Evolutionary conservation across 495 filamentous ascomycete species (phyloP), one percentile per base, ranked within the genome.

Genomic region (Coniosporium apollinis): DNA sequence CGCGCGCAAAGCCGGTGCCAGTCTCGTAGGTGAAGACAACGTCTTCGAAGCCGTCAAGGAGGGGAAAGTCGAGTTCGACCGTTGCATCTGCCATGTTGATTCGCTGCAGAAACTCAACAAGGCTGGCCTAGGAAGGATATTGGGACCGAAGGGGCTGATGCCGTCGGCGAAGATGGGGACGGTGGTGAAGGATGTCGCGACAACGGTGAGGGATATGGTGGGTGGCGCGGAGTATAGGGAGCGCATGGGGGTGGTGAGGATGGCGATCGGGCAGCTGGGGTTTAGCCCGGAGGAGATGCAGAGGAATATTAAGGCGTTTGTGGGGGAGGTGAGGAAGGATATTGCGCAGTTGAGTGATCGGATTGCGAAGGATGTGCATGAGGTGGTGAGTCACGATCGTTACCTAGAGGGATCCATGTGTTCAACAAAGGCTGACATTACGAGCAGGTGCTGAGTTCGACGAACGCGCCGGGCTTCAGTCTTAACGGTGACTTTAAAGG

Each of bases 91-190:
- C 54, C 87, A 96, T 50, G 66, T 65, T 16, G 79, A 87, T 39
- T 81, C 73, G 49, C 59, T 83, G 44, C 56, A 60, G 15, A 69
- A 71, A 18, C 60, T 94, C 43, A 79, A 78, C 53, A 83, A 84
- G 59, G 77, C 81, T 19, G 67, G 62, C 2, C 51, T 97, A 38
- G 86, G 76, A 33, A 69, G 76, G 47, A 69, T 94, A 28, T 65
- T 97, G 8, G 89, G 89, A 51, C 89, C 89, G 11, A 69, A 67
- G 50, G 83, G 84, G 6, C 57, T 97, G 50, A 94, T 97, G 91
- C 89, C 89, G 15, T 89, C 70, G 50, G 56, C 61, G 33, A 97
- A 93, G 66, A 67, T 66, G 16, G 84, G 81, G 36, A 94, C 89
- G 2, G 74, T 97, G 34, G 83, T 89, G 8, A 79, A 67, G 52